A percentile compares a stretch with the other conserved stretches of the same genome.
Evolutionary conservation across 2,329 filamentous ascomycete genomes (phyloP).

Genomic region (Fusarium nodosum): DNA sequence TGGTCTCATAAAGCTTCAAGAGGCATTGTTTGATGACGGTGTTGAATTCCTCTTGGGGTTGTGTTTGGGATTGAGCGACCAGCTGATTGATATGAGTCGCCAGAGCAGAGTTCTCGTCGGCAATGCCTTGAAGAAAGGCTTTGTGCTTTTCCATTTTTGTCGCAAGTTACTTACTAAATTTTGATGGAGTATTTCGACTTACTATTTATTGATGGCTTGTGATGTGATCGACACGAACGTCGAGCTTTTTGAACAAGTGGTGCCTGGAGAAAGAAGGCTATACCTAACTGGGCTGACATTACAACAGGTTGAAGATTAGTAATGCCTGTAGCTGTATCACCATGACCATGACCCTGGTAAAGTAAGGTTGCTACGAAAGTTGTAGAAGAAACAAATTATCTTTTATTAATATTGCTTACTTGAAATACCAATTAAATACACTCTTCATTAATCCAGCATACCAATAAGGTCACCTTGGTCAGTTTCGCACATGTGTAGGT

Average conservation of each 20-base stretch:
- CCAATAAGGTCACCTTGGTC: background rate
- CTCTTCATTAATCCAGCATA: no score
- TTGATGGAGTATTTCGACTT: background rate
- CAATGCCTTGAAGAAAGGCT: background rate
- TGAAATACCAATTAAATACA: no score
- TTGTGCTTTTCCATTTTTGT: background rate
- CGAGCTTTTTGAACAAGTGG: background rate
- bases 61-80: background rate
- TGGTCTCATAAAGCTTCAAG: background rate
- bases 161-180: background rate
- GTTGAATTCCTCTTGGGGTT: background rate
- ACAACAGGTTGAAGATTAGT: background rate
- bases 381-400: background rate
- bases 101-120: background rate
- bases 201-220: background rate
- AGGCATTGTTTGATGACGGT: constrained; percentile 1
- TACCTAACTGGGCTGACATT: background rate
- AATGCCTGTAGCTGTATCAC: background rate
- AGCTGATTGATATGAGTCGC: background rate
- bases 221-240: background rate
- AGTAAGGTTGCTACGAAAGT: background rate
- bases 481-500: background rate
- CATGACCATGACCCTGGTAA: background rate
- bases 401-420: background rate
- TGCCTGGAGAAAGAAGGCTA: background rate